These are phyloP conservation scores for Alternaria ethzedia DNA, from an alignment of 2,329 filamentous ascomycete genomes.

Conservation along the genomic window DNA sequence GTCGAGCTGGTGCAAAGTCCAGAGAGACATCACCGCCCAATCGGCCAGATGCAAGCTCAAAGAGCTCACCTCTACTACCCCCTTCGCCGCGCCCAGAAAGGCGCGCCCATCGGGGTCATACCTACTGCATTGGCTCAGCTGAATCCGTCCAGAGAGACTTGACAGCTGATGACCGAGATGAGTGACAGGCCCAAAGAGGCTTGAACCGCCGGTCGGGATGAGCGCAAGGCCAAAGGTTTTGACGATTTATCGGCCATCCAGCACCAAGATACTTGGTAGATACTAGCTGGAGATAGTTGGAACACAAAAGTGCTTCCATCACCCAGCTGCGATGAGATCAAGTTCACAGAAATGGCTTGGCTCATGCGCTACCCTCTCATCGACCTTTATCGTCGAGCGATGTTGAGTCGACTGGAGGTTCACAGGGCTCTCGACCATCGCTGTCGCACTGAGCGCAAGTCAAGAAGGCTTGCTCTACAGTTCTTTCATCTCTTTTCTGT, in stretches of 20 bases:
- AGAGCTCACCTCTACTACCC: not conserved
- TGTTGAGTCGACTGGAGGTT: not conserved
- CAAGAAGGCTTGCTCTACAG: not conserved
- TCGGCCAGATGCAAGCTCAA: not conserved
- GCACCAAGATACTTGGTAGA: not conserved
- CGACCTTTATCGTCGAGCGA: not conserved
- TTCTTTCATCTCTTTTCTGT: not conserved
- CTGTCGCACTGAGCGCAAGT: not conserved
- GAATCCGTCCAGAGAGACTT: not conserved
- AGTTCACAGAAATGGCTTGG: not conserved
- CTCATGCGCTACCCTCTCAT: not conserved
- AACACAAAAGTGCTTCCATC: not conserved
- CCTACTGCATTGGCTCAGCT: not conserved
- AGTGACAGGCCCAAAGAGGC: not conserved
- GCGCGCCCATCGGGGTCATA: not conserved
- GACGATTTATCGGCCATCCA: not conserved
- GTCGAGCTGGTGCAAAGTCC: not conserved
- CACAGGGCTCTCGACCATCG: not conserved
- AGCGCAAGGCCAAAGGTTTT: not conserved
- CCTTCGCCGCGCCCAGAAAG: not conserved
- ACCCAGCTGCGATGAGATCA: not conserved
- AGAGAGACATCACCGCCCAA: not conserved
- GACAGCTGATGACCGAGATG: not conserved
- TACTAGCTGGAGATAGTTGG: not conserved
- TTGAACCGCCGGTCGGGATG: not conserved